Percentiles rank a stretch among this genome's conserved stretches.
phyloP scores from a whole-genome alignment of 768 basidiomycete genomes.

The Leccinum olivaceopallidum region DNA sequence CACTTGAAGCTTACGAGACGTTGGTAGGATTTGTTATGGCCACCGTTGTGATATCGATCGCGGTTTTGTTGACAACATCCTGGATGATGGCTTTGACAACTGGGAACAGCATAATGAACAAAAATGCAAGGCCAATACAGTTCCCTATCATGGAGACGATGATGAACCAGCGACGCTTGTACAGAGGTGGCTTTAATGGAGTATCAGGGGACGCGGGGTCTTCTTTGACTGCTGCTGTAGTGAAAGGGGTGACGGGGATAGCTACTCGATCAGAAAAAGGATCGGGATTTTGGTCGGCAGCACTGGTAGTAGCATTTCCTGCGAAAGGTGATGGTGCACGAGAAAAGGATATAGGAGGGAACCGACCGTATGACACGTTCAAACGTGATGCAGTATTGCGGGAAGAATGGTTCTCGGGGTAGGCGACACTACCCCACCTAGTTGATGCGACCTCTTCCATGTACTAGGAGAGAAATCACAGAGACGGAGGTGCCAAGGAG shows the following conservation, averaged over 20 bases:
- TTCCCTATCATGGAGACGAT: constrained; percentile 51
- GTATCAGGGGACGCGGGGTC: constrained; percentile 6
- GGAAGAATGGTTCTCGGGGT: neutral
- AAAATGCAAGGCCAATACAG: constrained; percentile 55
- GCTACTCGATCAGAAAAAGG: constrained; percentile 12
- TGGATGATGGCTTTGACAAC: constrained; percentile 68
- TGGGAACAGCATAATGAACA: constrained; percentile 70
- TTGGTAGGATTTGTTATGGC: constrained; percentile 56
- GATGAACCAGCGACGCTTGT: constrained; percentile 66
- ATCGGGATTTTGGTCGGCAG: constrained; percentile 1
- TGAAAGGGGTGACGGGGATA: neutral
- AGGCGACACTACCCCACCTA: neutral
- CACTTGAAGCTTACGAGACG: constrained; percentile 45
- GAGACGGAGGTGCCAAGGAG: too few species aligned
- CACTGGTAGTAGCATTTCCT: constrained; percentile 11
- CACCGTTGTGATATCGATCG: constrained; percentile 53
- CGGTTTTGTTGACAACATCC: constrained; percentile 56
- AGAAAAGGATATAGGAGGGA: neutral
- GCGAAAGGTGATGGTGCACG: neutral
- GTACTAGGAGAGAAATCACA: neutral
- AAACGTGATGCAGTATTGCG: constrained; percentile 4
- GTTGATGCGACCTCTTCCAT: neutral
- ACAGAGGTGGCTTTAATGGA: constrained; percentile 43
- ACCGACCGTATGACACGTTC: constrained; percentile 16
- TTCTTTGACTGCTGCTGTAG: neutral